These are phyloP conservation scores for Ceratocystis cacaofunesta DNA, from an alignment of 2,329 filamentous ascomycete genomes.

Conservation along the genomic window DNA sequence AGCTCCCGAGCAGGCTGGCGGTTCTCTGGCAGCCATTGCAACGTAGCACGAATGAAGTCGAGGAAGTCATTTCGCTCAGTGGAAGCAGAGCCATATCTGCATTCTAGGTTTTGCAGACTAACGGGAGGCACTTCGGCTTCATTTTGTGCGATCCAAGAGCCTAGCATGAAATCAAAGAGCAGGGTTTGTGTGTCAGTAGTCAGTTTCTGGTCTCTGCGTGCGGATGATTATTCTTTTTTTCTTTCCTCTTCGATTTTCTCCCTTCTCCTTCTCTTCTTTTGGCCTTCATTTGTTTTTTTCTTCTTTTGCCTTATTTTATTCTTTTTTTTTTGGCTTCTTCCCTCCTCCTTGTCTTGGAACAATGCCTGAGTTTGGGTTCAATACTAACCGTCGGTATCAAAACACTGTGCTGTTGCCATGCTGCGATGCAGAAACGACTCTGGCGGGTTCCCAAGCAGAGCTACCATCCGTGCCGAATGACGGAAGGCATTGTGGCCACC, in stretches of 20 bases:
- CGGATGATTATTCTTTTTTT: not conserved
- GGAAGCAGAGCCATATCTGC: constrained; percentile 4
- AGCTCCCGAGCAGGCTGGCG: constrained; percentile 10
- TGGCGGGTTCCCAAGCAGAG: constrained; percentile 11
- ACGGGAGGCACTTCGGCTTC: constrained; percentile 14
- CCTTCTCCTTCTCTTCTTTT: not conserved
- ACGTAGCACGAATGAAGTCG: constrained; percentile 9
- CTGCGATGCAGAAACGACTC: constrained; percentile 11
- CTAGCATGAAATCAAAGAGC: constrained; percentile 2
- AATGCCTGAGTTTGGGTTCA: not conserved
- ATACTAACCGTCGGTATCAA: constrained; percentile 14
- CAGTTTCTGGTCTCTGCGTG: not conserved
- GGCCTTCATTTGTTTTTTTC: not conserved
- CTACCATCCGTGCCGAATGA: constrained; percentile 15
- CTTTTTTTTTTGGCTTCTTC: not conserved
- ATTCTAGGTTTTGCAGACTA: constrained; percentile 11
- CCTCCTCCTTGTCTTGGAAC: not conserved
- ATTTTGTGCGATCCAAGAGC: constrained; percentile 12
- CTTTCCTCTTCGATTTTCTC: not conserved
- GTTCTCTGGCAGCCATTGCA: constrained; percentile 16
- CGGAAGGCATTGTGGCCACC: constrained; percentile 13
- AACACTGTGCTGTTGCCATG: constrained; percentile 6
- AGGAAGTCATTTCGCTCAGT: constrained; percentile 10
- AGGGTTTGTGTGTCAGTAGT: not conserved
- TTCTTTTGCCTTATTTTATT: not conserved